phyloP scores from a whole-genome alignment of 352 stramenopile species.

The Phytophthora tentaculata region DNA sequence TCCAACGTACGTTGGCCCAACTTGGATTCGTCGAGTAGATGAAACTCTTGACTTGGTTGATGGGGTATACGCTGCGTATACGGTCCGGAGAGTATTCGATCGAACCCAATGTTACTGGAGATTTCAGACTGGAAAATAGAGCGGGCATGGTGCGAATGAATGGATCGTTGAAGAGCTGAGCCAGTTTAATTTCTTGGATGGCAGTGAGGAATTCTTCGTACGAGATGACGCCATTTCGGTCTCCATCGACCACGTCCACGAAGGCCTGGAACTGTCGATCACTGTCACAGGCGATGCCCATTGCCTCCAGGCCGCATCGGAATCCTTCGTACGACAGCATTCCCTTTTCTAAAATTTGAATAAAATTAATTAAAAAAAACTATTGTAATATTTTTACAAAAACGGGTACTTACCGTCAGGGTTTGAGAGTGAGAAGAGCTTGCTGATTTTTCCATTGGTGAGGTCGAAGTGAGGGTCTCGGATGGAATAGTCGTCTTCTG shows the following conservation, averaged over 20 bases:
- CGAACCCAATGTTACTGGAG: constrained; percentile 46
- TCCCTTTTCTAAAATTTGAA: constrained; percentile 37
- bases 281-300: constrained; percentile 72
- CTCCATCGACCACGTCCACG: constrained; percentile 76
- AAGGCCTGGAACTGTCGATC: constrained; percentile 72
- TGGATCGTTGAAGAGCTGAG: constrained; percentile 75
- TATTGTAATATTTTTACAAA: background rate
- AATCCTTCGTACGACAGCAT: constrained; percentile 79
- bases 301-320: constrained; percentile 62
- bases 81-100: constrained; percentile 80
- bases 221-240: constrained; percentile 80
- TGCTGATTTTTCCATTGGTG: constrained; percentile 35
- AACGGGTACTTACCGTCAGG: constrained; percentile 47
- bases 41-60: constrained; percentile 75
- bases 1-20: constrained; percentile 82
- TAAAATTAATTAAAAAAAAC: background rate
- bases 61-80: constrained; percentile 73
- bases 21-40: constrained; percentile 78
- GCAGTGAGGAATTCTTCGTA: constrained; percentile 84
- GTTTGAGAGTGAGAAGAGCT: constrained; percentile 65
- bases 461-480: constrained; percentile 38
- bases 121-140: constrained; percentile 10
- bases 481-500: constrained; percentile 33
- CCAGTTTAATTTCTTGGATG: constrained; percentile 89
- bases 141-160: constrained; percentile 52